Percentiles rank a stretch among this genome's conserved stretches.
Evolutionary conservation across 345 rosid species (phyloP).

Genomic region (Eucalyptus erythrocorys): DNA sequence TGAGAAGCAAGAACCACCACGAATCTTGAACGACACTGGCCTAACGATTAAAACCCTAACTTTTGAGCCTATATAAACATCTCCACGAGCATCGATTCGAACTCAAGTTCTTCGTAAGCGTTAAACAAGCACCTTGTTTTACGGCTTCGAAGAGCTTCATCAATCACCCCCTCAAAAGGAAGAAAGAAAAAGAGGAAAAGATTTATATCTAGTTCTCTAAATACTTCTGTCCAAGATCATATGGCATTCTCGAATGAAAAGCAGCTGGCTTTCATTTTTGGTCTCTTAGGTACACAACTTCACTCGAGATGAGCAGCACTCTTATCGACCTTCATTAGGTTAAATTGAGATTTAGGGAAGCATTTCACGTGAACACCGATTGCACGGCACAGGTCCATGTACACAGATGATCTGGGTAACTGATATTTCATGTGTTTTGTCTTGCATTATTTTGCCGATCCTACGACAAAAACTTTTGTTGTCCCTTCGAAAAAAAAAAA

Average conservation of each 20-base stretch:
- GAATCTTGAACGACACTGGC: not conserved
- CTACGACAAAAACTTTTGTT: not conserved
- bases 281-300: conserved; percentile 39
- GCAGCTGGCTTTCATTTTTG: conserved; percentile 41
- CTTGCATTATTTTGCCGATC: not conserved
- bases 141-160: not conserved
- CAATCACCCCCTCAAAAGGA: not conserved
- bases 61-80: not conserved
- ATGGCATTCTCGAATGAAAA: conserved; percentile 24
- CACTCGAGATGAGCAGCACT: not conserved
- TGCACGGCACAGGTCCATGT: not conserved
- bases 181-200: too few species aligned
- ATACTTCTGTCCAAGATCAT: not conserved
- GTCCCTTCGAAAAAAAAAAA: too few species aligned
- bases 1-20: not conserved
- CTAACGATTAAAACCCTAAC: not conserved
- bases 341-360: not conserved
- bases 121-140: not conserved
- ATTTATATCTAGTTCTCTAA: not conserved
- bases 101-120: not conserved
- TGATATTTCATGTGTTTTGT: too few species aligned
- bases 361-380: not conserved
- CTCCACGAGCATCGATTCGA: not conserved
- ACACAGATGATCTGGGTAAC: not conserved
- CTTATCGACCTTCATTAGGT: not conserved